Evolutionary conservation across 129 eudicot genomes (phyloP), one percentile per base, ranked within the genome.

Genomic region (Escallonia herrerae): DNA sequence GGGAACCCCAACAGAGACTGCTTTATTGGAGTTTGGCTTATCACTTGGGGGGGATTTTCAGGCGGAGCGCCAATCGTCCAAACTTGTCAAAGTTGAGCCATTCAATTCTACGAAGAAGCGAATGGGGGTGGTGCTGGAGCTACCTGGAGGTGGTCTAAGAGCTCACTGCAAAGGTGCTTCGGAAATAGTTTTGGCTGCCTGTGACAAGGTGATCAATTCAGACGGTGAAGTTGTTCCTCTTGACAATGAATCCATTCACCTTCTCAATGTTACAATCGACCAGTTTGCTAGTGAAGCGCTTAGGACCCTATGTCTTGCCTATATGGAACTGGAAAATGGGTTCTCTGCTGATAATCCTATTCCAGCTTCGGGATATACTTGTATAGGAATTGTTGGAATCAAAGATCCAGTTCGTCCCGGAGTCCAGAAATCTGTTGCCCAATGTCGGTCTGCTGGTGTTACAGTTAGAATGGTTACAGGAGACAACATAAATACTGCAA

Each of bases 361-460:
- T 70, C 98, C 96, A 0, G 49, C 53, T 15, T 82, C 95, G 2
- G 95, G 96, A 13, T 88, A 69, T 66, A 93, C 95, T 5, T 93
- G 96, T 55, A 79, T 93, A 15, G 96, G 96, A 15, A 85, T 91
- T 58, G 95, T 91, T 44, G 97, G 96, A n/a, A 91, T 91, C 49
- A 91, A 91, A 67, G 97, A 91, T 81, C 97, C 97, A 9, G 96
- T 91, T 43, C 83, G 97, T 3, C 95, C 95, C 9, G 97, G 97
- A 42, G 97, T 91, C 38, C 81, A 71, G 76, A 95, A 91, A 51
- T 91, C 97, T 3, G 97, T 91, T 63, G 97, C 96, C 4, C 87
- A 87, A 59, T 91, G 97, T 70, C 82, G 95, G 7, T 85, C 97
- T 64, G 97, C 96, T 46, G 97, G 97, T 15, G 83, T 91, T 12